These are phyloP conservation scores for Neopestalotiopsis clavispora DNA, from an alignment of 2,329 filamentous ascomycete genomes.

Conservation along the genomic window DNA sequence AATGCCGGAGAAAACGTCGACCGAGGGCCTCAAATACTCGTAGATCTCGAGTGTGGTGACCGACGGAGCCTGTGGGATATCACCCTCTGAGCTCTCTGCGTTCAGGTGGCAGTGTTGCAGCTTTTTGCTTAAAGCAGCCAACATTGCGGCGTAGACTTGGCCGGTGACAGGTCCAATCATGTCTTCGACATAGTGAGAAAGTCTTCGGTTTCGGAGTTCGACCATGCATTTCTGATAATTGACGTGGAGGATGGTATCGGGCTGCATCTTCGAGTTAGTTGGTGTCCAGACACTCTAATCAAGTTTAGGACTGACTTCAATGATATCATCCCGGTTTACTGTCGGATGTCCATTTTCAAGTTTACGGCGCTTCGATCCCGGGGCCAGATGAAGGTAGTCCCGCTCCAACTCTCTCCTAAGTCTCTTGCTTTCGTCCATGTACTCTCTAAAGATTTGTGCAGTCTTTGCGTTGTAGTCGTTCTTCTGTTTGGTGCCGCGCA, in stretches of 20 bases:
- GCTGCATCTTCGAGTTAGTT: slow-evolving; percentile 50
- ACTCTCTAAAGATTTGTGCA: slow-evolving; percentile 28
- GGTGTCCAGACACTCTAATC: not conserved
- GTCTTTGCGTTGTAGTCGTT: slow-evolving; percentile 55
- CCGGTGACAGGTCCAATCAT: slow-evolving; percentile 76
- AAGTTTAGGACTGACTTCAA: slow-evolving; percentile 16
- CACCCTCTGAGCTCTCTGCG: slow-evolving; percentile 44
- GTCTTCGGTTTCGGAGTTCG: slow-evolving; percentile 77
- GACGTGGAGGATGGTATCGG: slow-evolving; percentile 74
- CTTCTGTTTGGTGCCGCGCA: slow-evolving; percentile 70
- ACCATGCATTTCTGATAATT: slow-evolving; percentile 88
- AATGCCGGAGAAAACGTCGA: slow-evolving; percentile 62
- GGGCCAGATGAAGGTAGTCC: slow-evolving; percentile 14
- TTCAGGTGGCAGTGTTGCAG: slow-evolving; percentile 70
- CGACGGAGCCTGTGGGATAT: slow-evolving; percentile 37
- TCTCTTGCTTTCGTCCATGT: slow-evolving; percentile 27
- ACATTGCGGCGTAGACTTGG: slow-evolving; percentile 75
- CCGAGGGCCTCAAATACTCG: slow-evolving; percentile 53
- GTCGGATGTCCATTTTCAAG: slow-evolving; percentile 45
- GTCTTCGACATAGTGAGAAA: slow-evolving; percentile 74
- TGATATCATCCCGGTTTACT: slow-evolving; percentile 3
- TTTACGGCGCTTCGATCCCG: slow-evolving; percentile 56
- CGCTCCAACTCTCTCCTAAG: slow-evolving; percentile 32
- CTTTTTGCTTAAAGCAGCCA: slow-evolving; percentile 73
- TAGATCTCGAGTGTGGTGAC: slow-evolving; percentile 63